Percentiles rank a stretch among this genome's conserved stretches.
phyloP scores from a whole-genome alignment of 179 eudicot genomes.

The Amaranthus tricolor region DNA sequence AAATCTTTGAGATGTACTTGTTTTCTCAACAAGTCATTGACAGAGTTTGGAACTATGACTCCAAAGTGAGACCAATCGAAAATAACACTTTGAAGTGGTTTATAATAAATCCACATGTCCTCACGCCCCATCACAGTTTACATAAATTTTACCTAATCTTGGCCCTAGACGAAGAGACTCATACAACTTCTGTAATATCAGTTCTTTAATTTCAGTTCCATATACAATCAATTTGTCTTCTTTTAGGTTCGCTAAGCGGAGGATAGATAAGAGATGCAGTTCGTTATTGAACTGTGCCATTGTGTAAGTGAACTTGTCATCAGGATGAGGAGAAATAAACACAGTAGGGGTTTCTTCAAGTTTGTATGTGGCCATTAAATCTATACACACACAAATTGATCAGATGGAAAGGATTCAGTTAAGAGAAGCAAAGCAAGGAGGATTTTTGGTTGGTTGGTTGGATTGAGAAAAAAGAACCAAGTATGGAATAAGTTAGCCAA shows the following conservation, averaged over 20 bases:
- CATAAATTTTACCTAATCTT: slow-evolving; percentile 8
- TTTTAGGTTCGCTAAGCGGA: slow-evolving; percentile 14
- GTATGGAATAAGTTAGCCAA: too few species aligned
- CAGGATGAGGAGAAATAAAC: background rate
- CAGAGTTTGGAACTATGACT: slow-evolving; percentile 21
- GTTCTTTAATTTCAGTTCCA: slow-evolving; percentile 22
- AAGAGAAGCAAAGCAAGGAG: background rate
- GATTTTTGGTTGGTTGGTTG: background rate
- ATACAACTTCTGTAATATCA: slow-evolving; percentile 13
- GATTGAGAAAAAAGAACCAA: background rate
- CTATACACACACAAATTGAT: background rate
- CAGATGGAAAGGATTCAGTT: background rate
- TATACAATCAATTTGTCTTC: slow-evolving; percentile 17
- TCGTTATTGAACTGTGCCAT: background rate
- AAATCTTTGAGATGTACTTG: slow-evolving; percentile 16
- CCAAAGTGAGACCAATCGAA: slow-evolving; percentile 30
- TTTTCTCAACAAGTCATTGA: slow-evolving; percentile 13
- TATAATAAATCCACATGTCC: slow-evolving; percentile 13
- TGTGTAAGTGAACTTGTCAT: slow-evolving; percentile 11
- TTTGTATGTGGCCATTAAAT: slow-evolving; percentile 10
- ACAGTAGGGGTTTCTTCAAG: slow-evolving; percentile 14
- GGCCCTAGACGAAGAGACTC: slow-evolving; percentile 21
- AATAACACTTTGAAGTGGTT: slow-evolving; percentile 11
- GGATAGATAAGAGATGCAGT: background rate
- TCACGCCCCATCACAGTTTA: slow-evolving; percentile 27